These are phyloP conservation scores for Colletotrichum ledebouriae DNA, from an alignment of 2,329 filamentous ascomycete species.

Conservation along the genomic window DNA sequence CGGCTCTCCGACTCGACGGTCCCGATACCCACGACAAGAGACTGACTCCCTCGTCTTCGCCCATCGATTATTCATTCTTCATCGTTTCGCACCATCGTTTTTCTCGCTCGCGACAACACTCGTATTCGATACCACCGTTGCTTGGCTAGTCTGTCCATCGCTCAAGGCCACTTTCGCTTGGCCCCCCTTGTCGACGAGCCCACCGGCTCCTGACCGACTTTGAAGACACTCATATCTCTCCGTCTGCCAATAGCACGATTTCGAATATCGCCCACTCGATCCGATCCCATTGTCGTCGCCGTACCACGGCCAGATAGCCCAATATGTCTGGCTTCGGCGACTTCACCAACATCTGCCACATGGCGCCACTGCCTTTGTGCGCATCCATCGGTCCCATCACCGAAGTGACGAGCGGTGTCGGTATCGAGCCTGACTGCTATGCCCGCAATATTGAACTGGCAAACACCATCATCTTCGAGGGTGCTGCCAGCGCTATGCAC, in stretches of 20 bases:
- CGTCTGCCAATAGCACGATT: background rate
- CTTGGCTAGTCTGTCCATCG: constrained; percentile 9
- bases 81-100: constrained; percentile 9
- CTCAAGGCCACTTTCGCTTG: constrained; percentile 12
- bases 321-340: constrained; percentile 88
- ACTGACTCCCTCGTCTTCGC: constrained; percentile 12
- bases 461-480: constrained; percentile 98
- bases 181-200: constrained; percentile 12
- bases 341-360: constrained; percentile 88
- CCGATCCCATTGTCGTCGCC: constrained; percentile 17
- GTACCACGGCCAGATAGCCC: constrained; percentile 39
- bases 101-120: constrained; percentile 5
- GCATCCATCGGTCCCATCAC: constrained; percentile 83
- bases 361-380: constrained; percentile 88
- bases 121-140: constrained; percentile 6
- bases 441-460: constrained; percentile 94
- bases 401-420: constrained; percentile 74
- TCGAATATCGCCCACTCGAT: background rate
- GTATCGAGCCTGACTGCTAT: constrained; percentile 92
- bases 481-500: constrained; percentile 90
- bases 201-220: background rate
- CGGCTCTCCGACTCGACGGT: constrained; percentile 21
- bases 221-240: background rate
- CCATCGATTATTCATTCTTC: constrained; percentile 19
- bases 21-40: constrained; percentile 4